A percentile compares a stretch with the other conserved stretches of the same genome.
phyloP scores from a whole-genome alignment of 1,139 yeast species.

The Scheffersomyces segobiensis region DNA sequence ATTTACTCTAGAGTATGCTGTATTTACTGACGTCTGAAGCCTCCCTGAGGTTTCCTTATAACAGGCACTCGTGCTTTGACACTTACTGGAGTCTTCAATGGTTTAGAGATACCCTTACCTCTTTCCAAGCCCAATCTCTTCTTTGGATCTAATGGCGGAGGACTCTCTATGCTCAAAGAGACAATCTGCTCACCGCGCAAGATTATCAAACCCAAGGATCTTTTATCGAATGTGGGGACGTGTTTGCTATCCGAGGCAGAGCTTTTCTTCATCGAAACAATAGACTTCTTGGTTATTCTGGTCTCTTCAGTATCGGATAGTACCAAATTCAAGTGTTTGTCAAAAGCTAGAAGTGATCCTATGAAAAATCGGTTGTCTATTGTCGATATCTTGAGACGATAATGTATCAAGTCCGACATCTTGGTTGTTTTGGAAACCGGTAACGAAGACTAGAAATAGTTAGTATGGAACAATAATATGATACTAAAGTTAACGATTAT shows the following conservation, averaged over 20 bases:
- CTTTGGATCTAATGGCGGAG: slow-evolving; percentile 58
- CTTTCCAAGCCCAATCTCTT: slow-evolving; percentile 41
- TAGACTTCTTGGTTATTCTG: slow-evolving; percentile 66
- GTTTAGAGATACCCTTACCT: slow-evolving; percentile 48
- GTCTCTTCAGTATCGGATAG: slow-evolving; percentile 84
- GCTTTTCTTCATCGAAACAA: slow-evolving; percentile 36
- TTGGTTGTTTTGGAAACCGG: slow-evolving; percentile 46
- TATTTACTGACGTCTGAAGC: not conserved
- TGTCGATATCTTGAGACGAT: slow-evolving; percentile 70
- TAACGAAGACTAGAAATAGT: slow-evolving; percentile 8
- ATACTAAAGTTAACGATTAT: too few relatives aligned
- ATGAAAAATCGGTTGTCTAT: slow-evolving; percentile 73
- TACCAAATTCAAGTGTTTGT: slow-evolving; percentile 85
- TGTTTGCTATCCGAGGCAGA: slow-evolving; percentile 20
- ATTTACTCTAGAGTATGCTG: not conserved
- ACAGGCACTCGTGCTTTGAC: slow-evolving; percentile 13
- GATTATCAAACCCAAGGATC: slow-evolving; percentile 78
- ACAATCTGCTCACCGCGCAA: slow-evolving; percentile 88
- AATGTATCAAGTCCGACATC: slow-evolving; percentile 71
- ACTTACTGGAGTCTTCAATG: slow-evolving; percentile 31
- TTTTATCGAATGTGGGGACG: slow-evolving; percentile 50
- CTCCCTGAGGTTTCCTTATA: slow-evolving; percentile 3
- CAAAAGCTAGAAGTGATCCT: slow-evolving; percentile 86
- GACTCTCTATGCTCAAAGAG: slow-evolving; percentile 79
- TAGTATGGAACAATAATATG: slow-evolving; percentile 3